Base-by-base conservation (phyloP, 495 filamentous ascomycete species). In the Aspergillus cavernicola region DNA sequence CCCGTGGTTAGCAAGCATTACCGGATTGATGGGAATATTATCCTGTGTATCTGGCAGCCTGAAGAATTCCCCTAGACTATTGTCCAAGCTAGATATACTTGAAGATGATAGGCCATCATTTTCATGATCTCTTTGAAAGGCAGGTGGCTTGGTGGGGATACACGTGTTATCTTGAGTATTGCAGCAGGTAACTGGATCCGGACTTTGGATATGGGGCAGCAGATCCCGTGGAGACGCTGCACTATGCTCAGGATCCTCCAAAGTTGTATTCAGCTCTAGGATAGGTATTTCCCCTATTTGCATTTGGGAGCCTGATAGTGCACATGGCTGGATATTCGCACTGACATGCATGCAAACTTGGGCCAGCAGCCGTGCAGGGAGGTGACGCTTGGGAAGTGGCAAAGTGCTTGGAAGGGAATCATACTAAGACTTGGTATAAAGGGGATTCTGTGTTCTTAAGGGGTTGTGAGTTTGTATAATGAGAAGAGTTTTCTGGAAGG, bases 341-440 rank as follows among this genome's bases (percentile, higher is more conserved):
- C 31, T 56, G 7, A 40, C 40, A 55, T 28, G 47, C 29, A 61
- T 36, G 26, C 55, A 62, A 53, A 62, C 52, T 52, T 62, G 36
- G 37, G 52, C 55, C 15, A 42, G 55, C 32, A 55, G 55, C 52
- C 52, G 52, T 13, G 59, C 59, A 22, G 54, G 59, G 24, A 62
- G 55, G 23, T 55, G 45, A 58, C 53, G 46, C 41, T 62, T 58
- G 29, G 47, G 41, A 50, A 23, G 36, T 52, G 54, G 41, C 45
- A 61, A 52, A 36, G 54, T 49, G 26, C 38, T 40, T 46, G 46
- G 50, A 42, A 36, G 29, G 36, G 41, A 13, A 47, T 18, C 12
- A 47, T 23, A 12, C 19, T 2, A 47, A 5, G 20, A 16, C 19
- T 24, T 23, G 4, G 19, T 2, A 9, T n/a, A 6, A 50, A 4